These are phyloP conservation scores for Diutina ranongensis DNA, from an alignment of 1,139 yeast species.

Conservation along the genomic window DNA sequence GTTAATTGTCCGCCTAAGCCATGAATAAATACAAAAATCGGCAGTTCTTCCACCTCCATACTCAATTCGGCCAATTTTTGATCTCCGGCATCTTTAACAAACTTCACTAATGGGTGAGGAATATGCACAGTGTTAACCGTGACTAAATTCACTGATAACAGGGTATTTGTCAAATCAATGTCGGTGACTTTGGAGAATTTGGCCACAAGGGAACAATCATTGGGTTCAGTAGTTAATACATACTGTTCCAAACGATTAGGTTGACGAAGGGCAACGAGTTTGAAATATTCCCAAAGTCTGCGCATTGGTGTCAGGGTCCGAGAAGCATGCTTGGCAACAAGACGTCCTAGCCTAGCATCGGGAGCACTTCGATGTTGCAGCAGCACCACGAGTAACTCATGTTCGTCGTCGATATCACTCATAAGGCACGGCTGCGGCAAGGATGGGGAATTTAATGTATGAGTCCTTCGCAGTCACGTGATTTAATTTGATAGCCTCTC, in stretches of 20 bases:
- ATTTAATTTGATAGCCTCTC: no score
- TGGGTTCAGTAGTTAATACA: conserved; percentile 34
- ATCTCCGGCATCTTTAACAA: conserved; percentile 21
- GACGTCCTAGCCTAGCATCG: background rate
- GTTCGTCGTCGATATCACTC: conserved; percentile 1
- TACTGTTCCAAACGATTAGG: conserved; percentile 27
- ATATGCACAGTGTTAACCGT: conserved; percentile 34
- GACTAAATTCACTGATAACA: conserved; percentile 22
- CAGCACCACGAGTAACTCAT: background rate
- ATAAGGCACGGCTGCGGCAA: conserved; percentile 1
- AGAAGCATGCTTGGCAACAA: background rate
- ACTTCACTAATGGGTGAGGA: conserved; percentile 42
- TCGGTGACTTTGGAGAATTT: conserved; percentile 31
- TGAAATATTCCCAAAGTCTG: background rate
- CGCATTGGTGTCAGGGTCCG: background rate
- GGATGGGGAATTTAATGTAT: background rate
- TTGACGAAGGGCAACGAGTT: background rate
- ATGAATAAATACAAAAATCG: conserved; percentile 52
- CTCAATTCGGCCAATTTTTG: conserved; percentile 17
- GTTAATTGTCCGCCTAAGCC: conserved; percentile 74
- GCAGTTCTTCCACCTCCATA: conserved; percentile 35
- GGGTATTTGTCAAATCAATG: conserved; percentile 18
- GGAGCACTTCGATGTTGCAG: background rate
- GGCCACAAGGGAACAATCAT: conserved; percentile 43
- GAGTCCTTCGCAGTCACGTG: background rate